A percentile compares a stretch with the other conserved stretches of the same genome.
phyloP scores from a whole-genome alignment of 148 eudicot genomes.

The Spergularia bocconei region DNA sequence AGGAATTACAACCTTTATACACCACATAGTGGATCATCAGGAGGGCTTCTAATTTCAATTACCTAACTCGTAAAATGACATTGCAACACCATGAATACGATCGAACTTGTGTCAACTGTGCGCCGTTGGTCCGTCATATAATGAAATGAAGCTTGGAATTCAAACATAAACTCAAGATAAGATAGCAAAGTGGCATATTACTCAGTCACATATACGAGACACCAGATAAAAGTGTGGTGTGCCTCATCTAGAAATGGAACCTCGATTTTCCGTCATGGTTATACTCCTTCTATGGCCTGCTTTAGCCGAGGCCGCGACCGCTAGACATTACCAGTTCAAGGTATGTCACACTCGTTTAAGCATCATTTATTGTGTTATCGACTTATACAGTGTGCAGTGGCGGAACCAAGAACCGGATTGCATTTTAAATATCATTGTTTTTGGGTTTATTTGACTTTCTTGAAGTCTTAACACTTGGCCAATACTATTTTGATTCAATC shows the following conservation, averaged over 20 bases:
- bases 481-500: too few relatives aligned
- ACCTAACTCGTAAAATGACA: slow-evolving; percentile 82
- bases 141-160: background rate
- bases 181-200: background rate
- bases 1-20: background rate
- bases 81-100: slow-evolving; percentile 30
- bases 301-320: slow-evolving; percentile 40
- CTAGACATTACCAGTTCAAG: slow-evolving; percentile 64
- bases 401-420: too few relatives aligned
- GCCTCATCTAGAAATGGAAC: slow-evolving; percentile 20
- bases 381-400: too few relatives aligned
- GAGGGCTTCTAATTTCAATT: slow-evolving; percentile 26
- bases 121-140: slow-evolving; percentile 13
- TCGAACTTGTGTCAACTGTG: slow-evolving; percentile 19
- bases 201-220: background rate
- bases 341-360: slow-evolving; percentile 30
- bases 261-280: slow-evolving; percentile 27
- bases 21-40: slow-evolving; percentile 10
- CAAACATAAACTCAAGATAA: background rate
- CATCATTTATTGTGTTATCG: background rate
- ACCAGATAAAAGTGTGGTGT: background rate
- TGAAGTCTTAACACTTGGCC: too few relatives aligned
- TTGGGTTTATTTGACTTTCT: too few relatives aligned
- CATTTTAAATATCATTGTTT: too few relatives aligned
- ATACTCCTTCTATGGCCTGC: slow-evolving; percentile 35